A percentile compares a stretch with the other conserved stretches of the same genome.
Conservation (phyloP, 768 basidiomycete genomes). For the Terana coerulea region DNA sequence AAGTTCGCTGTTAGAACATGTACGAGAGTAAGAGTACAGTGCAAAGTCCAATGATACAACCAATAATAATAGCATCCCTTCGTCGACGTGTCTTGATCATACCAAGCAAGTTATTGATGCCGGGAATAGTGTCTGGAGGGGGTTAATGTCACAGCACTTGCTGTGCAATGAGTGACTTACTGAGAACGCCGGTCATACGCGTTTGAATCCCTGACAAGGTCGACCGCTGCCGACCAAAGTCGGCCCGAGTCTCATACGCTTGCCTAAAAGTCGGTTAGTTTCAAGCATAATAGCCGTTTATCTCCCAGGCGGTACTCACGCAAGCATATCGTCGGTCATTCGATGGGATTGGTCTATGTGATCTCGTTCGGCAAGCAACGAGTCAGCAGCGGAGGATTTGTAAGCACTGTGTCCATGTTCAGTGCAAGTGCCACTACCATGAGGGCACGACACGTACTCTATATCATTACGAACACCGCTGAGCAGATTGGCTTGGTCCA, state of each 20-base stretch:
- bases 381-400: slow-evolving; percentile 85
- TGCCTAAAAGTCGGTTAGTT: slow-evolving; percentile 49
- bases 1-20: slow-evolving; percentile 32
- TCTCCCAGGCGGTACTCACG: slow-evolving; percentile 49
- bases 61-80: slow-evolving; percentile 87
- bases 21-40: slow-evolving; percentile 59
- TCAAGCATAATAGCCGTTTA: no score
- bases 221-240: slow-evolving; percentile 80
- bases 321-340: slow-evolving; percentile 90
- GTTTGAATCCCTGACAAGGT: slow-evolving; percentile 77
- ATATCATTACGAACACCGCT: slow-evolving; percentile 94
- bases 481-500: slow-evolving; percentile 85
- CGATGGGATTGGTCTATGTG: slow-evolving; percentile 90
- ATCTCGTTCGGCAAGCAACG: slow-evolving; percentile 81
- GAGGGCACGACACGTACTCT: slow-evolving; percentile 52
- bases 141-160: neutral
- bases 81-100: slow-evolving; percentile 93
- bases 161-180: slow-evolving; percentile 40
- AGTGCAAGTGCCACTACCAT: neutral
- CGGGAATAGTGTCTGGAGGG: slow-evolving; percentile 78
- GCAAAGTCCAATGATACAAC: slow-evolving; percentile 83
- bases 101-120: slow-evolving; percentile 81
- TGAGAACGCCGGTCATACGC: slow-evolving; percentile 79
- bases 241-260: slow-evolving; percentile 94
- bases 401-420: slow-evolving; percentile 58